Evolutionary conservation across 768 basidiomycete species (phyloP), one percentile per base, ranked within the genome.

Genomic region (Tulasnella sp.): DNA sequence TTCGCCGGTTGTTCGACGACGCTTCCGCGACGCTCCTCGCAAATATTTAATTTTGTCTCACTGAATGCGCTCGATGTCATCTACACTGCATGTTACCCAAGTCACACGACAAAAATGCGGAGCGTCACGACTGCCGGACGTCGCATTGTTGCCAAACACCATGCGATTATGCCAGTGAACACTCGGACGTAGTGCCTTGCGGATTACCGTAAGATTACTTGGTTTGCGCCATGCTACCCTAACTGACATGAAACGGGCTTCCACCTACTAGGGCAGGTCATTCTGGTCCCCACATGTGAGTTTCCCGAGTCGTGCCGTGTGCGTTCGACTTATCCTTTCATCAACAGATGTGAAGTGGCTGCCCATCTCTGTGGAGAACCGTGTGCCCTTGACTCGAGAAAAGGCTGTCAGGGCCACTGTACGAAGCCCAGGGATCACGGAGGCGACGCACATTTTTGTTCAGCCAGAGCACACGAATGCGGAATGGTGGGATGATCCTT

Each of bases 211-310:
- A 17, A 37, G 52, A 25, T 6, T 14, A 14, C 36, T 5, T 29
- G 5, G 27, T 12, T 1, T n/a, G 2, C 2, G 14, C 2, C 7
- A 36, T 0, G 23, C 39, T 19, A 15, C 34, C n/a, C 11, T 31
- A 25, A 19, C 6, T 27, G 23, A 7, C 23, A 34, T 27, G 19
- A 35, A n/a, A 9, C 19, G 8, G 11, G 1, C 0, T 17, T 15
- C 34, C 17, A 9, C 27, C 41, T 6, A 9, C 9, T 57, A 81
- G 80, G 19, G 80, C 79, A 25, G 81, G 81, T 0, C 80, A 82
- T 59, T 64, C 72, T n/a, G 78, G 77, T 12, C 69, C 67, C 7
- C 80, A 82, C 59, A 71, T 79, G 81, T 80, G 64, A 48, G 74
- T 62, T 17, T 1, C n/a, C 8, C 25, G 27, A 19, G 9, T 6